Percentiles rank a stretch among this genome's conserved stretches.
Evolutionary conservation across 257 asterid species (phyloP).

Genomic region (Anisodus tanguticus): DNA sequence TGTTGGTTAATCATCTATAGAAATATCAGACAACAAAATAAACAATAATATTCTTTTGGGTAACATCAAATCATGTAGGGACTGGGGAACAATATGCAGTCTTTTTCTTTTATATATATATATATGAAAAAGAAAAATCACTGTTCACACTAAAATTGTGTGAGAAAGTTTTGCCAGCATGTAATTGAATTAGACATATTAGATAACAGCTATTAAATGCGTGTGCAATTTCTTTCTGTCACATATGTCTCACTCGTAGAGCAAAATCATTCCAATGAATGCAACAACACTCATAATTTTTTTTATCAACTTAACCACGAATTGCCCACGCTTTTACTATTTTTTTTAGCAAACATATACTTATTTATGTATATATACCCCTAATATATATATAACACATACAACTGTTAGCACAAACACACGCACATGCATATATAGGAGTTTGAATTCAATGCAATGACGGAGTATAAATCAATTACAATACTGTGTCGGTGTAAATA

Average conservation of each 20-base stretch:
- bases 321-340: conserved; percentile 52
- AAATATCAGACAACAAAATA: too few relatives aligned
- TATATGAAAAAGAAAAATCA: too few relatives aligned
- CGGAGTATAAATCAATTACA: neutral
- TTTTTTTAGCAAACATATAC: neutral
- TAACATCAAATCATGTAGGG: too few relatives aligned
- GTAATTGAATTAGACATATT: neutral
- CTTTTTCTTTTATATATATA: too few relatives aligned
- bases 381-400: neutral
- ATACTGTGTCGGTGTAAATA: neutral
- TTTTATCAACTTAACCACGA: conserved; percentile 46
- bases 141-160: neutral
- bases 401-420: too few relatives aligned
- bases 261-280: too few relatives aligned
- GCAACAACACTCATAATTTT: neutral
- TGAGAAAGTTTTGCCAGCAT: neutral
- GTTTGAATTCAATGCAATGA: neutral
- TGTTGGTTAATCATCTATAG: too few relatives aligned
- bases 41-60: too few relatives aligned
- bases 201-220: conserved; percentile 16
- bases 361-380: neutral
- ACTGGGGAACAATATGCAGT: too few relatives aligned
- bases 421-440: neutral
- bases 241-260: too few relatives aligned
- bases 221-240: neutral